These are phyloP conservation scores for Cutaneotrichosporon mucoides DNA, from an alignment of 1,284 basidiomycete species.

Conservation along the genomic window DNA sequence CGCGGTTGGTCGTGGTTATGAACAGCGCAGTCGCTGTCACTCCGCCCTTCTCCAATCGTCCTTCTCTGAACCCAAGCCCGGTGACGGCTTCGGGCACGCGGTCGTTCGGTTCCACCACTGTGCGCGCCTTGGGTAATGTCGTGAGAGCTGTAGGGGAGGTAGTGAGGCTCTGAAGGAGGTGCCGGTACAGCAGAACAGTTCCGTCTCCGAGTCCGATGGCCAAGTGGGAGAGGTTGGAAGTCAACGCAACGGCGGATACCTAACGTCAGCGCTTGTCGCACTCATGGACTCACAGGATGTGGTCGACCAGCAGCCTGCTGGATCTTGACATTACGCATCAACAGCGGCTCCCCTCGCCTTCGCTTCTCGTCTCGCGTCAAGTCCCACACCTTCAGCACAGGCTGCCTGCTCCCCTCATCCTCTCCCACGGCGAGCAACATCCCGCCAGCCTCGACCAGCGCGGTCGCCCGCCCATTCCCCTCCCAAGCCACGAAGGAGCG, in stretches of 20 bases:
- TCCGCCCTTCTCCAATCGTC: constrained; percentile 6
- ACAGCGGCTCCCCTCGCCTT: constrained; percentile 58
- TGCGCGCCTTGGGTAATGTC: constrained; percentile 71
- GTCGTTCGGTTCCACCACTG: constrained; percentile 66
- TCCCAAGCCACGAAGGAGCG: constrained; percentile 73
- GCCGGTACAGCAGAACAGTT: constrained; percentile 85
- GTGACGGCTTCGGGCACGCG: constrained; percentile 73
- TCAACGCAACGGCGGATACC: constrained; percentile 78
- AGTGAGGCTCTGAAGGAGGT: constrained; percentile 80
- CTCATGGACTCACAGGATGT: constrained; percentile 62
- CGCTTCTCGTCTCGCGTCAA: constrained; percentile 70
- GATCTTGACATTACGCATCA: constrained; percentile 72
- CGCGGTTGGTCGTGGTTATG: constrained; percentile 80
- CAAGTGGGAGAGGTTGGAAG: constrained; percentile 74
- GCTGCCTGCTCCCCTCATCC: constrained; percentile 67
- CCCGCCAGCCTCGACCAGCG: constrained; percentile 66
- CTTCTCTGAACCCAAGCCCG: constrained; percentile 77
- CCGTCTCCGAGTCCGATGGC: constrained; percentile 90
- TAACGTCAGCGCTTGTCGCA: constrained; percentile 35
- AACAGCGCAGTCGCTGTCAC: constrained; percentile 59
- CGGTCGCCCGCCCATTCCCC: constrained; percentile 48
- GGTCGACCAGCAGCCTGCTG: constrained; percentile 66
- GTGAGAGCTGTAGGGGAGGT: constrained; percentile 58
- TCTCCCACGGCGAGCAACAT: constrained; percentile 81
- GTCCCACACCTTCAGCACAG: constrained; percentile 86